Conservation (phyloP, 31 red algal species). For the Asparagopsis taxiformis region DNA sequence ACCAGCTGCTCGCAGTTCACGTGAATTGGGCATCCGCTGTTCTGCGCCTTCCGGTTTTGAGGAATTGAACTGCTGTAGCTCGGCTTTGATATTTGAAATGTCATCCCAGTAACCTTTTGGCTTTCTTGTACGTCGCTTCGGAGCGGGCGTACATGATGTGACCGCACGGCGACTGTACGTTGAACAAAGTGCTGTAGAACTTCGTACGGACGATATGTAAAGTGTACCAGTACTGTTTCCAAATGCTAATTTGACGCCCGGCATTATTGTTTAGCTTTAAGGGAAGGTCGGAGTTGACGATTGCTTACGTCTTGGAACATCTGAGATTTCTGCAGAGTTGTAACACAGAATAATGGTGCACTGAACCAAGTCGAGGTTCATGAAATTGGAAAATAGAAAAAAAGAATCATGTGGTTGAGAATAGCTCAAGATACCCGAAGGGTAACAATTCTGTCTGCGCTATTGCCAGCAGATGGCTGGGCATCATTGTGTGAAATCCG, state of each 20-base stretch:
- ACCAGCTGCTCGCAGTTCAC: conserved; percentile 44
- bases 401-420: too few relatives aligned
- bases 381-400: too few relatives aligned
- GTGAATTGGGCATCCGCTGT: conserved; percentile 50
- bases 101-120: conserved; percentile 60
- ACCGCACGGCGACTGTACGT: neutral
- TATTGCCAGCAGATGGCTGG: too few relatives aligned
- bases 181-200: neutral
- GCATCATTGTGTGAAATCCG: too few relatives aligned
- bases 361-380: too few relatives aligned
- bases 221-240: neutral
- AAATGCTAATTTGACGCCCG: neutral
- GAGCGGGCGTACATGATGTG: neutral
- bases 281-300: too few relatives aligned
- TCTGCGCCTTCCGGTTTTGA: neutral
- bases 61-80: conserved; percentile 11
- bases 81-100: conserved; percentile 41
- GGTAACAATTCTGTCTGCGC: too few relatives aligned
- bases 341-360: too few relatives aligned
- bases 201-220: neutral
- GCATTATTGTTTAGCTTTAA: neutral
- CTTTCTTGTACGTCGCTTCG: conserved; percentile 13
- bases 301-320: too few relatives aligned
- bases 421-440: too few relatives aligned
- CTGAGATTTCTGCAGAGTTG: too few relatives aligned